Percentiles rank a stretch among this genome's conserved stretches.
Evolutionary conservation across 805 yeast species (phyloP).

Genomic region (Nakazawaea ernobii): DNA sequence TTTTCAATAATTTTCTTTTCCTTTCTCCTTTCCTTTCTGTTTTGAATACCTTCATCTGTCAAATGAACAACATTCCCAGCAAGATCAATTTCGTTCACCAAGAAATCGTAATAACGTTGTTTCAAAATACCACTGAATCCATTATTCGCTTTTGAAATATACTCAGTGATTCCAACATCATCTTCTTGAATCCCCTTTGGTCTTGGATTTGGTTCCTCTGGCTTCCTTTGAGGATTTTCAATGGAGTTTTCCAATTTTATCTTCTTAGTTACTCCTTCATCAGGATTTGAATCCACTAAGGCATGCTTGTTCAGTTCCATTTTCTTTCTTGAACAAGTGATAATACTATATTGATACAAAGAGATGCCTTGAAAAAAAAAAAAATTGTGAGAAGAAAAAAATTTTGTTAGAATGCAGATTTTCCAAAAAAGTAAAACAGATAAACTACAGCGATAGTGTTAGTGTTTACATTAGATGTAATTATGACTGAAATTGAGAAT

Average conservation of each 20-base stretch:
- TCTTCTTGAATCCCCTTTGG: constrained; percentile 50
- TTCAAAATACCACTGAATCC: constrained; percentile 81
- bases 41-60: constrained; percentile 62
- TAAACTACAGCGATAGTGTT: not conserved
- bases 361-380: not conserved
- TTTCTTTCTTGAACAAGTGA: not conserved
- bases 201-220: constrained; percentile 2
- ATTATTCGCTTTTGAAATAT: constrained; percentile 40
- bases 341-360: not conserved
- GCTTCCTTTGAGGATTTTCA: constrained; percentile 12
- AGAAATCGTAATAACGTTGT: constrained; percentile 87
- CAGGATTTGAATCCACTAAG: not conserved
- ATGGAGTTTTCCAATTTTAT: constrained; percentile 12
- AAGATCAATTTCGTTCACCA: constrained; percentile 80
- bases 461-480: too few relatives aligned
- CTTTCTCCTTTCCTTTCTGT: constrained; percentile 42
- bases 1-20: constrained; percentile 36
- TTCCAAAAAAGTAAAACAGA: not conserved
- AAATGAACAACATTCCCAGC: constrained; percentile 71
- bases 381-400: not conserved
- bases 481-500: not conserved
- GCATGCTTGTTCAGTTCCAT: not conserved
- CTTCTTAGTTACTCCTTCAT: constrained; percentile 16
- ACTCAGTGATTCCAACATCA: constrained; percentile 87
- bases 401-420: not conserved